These are phyloP conservation scores for Trichoderma sp. DNA, from an alignment of 2,329 filamentous ascomycete species.

Conservation along the genomic window DNA sequence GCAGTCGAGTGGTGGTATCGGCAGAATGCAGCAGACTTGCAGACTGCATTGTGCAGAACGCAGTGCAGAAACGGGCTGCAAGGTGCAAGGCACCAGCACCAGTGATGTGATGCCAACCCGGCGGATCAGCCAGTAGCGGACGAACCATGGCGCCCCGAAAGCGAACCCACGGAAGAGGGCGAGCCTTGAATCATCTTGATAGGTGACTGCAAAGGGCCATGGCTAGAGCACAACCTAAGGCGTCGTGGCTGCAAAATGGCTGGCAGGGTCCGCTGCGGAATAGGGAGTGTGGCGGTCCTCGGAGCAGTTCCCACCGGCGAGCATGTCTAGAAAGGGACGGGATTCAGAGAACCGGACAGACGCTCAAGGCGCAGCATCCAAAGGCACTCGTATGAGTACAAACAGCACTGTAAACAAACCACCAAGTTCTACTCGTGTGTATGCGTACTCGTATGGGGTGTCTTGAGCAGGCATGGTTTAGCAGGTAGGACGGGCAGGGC, in stretches of 20 bases:
- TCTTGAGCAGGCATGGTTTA: not conserved
- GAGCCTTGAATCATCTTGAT: not conserved
- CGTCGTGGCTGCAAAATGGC: not conserved
- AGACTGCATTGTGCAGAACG: not conserved
- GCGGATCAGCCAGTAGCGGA: constrained; percentile 11
- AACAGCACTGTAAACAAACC: not conserved
- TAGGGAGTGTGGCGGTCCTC: constrained; percentile 3
- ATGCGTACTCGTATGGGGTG: not conserved
- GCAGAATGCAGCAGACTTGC: not conserved
- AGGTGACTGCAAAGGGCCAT: constrained; percentile 4
- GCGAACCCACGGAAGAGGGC: not conserved
- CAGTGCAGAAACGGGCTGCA: not conserved
- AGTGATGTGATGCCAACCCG: not conserved
- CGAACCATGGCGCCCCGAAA: constrained; percentile 3
- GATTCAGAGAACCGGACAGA: not conserved
- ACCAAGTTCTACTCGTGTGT: too few species aligned
- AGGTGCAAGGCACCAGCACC: constrained; percentile 11
- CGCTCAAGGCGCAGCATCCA: constrained; percentile 10
- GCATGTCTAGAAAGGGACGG: not conserved
- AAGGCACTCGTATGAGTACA: not conserved
- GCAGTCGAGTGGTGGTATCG: not conserved
- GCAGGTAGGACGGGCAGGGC: constrained; percentile 6
- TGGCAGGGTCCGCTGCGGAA: constrained; percentile 8
- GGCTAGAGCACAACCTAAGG: not conserved
- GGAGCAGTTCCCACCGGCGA: constrained; percentile 11